Evolutionary conservation across 768 basidiomycete genomes (phyloP).

Genomic region (Leucocoprinus sp.): DNA sequence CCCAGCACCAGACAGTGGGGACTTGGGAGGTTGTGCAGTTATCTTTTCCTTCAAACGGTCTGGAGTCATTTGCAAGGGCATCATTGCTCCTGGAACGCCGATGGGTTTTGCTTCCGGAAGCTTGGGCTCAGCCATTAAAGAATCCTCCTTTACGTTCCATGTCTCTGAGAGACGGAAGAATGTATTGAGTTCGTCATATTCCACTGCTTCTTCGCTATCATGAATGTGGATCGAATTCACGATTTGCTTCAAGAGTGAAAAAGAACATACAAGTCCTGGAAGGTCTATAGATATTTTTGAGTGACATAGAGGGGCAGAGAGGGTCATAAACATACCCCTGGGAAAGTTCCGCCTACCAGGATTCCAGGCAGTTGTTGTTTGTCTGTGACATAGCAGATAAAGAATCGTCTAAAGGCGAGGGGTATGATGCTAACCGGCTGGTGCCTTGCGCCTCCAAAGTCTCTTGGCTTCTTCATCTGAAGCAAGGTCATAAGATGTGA

Average conservation of each 20-base stretch:
- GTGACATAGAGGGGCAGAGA: neutral
- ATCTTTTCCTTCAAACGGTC: constrained; percentile 56
- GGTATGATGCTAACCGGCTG: constrained; percentile 37
- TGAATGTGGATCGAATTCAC: constrained; percentile 1
- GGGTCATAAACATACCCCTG: constrained; percentile 49
- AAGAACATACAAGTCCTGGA: constrained; percentile 59
- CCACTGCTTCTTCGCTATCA: constrained; percentile 76
- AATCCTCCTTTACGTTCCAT: constrained; percentile 58
- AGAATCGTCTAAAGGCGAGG: neutral
- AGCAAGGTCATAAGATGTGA: constrained; percentile 76
- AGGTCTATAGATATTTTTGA: constrained; percentile 36
- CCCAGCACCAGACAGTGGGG: constrained; percentile 30
- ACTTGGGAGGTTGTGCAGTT: constrained; percentile 34
- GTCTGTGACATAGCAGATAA: constrained; percentile 31
- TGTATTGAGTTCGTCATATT: constrained; percentile 59
- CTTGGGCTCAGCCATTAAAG: constrained; percentile 18
- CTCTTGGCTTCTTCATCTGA: constrained; percentile 75
- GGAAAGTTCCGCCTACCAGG: constrained; percentile 67
- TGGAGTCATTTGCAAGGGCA: constrained; percentile 76
- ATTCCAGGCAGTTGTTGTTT: constrained; percentile 83
- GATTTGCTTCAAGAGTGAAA: constrained; percentile 5
- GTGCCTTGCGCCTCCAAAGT: constrained; percentile 78
- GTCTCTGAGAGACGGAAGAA: constrained; percentile 70
- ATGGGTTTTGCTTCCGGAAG: constrained; percentile 50
- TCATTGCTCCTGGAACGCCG: constrained; percentile 73